Evolutionary conservation across 371 early-diverging fungal genomes (phyloP).

Genomic region (Coemansia sp.): DNA sequence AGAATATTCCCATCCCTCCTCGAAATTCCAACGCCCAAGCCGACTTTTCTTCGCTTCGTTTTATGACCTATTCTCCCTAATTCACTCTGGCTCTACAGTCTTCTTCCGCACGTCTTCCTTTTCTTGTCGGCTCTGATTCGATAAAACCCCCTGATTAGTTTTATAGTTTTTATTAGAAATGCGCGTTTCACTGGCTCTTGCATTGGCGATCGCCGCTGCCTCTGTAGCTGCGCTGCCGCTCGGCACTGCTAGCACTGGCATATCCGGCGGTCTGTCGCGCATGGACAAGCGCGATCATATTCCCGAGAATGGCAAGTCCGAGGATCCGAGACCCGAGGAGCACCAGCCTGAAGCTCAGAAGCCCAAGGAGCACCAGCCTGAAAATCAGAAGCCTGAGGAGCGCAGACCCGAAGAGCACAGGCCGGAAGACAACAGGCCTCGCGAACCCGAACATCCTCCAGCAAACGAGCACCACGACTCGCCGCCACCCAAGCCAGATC

Average conservation of each 20-base stretch:
- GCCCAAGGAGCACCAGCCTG: neutral
- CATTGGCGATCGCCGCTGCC: slow-evolving; percentile 8
- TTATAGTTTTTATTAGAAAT: slow-evolving; percentile 2
- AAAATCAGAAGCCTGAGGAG: neutral
- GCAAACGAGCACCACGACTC: neutral
- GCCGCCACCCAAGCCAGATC: neutral
- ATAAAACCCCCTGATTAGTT: too few species aligned
- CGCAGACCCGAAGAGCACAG: neutral
- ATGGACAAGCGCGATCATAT: slow-evolving; percentile 5
- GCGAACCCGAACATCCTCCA: neutral
- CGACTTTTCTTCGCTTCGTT: neutral
- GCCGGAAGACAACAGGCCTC: too few species aligned
- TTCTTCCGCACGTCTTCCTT: neutral
- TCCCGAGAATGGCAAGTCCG: slow-evolving; percentile 1
- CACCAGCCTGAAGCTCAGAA: neutral
- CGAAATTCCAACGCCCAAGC: neutral
- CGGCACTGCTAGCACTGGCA: neutral
- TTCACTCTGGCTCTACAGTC: neutral
- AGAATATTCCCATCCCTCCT: neutral
- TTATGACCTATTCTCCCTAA: neutral
- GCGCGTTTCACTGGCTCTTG: slow-evolving; percentile 27
- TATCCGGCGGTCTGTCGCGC: neutral
- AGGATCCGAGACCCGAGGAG: neutral
- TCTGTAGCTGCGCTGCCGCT: slow-evolving; percentile 19
- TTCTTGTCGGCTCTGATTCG: too few species aligned